These are phyloP conservation scores for Rhytidhysteron rufulum DNA, from an alignment of 2,329 filamentous ascomycete genomes.

Conservation along the genomic window DNA sequence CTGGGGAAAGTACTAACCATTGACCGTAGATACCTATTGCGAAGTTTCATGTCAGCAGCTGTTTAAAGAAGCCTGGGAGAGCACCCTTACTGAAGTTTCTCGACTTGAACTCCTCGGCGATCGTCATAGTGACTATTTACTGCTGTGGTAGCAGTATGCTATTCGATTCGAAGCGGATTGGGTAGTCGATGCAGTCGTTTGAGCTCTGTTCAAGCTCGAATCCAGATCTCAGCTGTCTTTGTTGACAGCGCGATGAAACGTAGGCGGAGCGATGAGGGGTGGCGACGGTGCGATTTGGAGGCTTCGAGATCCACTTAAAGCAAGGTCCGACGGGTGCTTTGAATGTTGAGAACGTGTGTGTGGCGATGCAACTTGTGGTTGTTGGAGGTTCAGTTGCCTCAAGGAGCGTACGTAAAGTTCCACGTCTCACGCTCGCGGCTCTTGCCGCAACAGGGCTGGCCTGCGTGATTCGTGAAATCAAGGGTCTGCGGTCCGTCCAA, in stretches of 20 bases:
- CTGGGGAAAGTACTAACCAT: slow-evolving; percentile 51
- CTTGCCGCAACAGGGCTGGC: slow-evolving; percentile 2
- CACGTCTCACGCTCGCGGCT: slow-evolving; percentile 4
- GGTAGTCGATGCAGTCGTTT: neutral
- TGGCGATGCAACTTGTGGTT: slow-evolving; percentile 1
- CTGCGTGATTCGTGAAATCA: slow-evolving; percentile 1
- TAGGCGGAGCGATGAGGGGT: neutral
- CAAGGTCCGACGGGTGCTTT: neutral
- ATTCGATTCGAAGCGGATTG: neutral
- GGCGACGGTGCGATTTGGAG: neutral
- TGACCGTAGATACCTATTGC: slow-evolving; percentile 62
- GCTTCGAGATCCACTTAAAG: neutral
- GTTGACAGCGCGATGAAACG: neutral
- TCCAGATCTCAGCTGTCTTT: slow-evolving; percentile 2
- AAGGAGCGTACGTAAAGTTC: neutral
- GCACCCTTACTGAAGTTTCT: slow-evolving; percentile 60
- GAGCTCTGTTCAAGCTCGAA: slow-evolving; percentile 1
- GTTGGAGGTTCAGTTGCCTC: neutral
- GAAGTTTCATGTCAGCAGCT: slow-evolving; percentile 29
- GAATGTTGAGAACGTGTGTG: slow-evolving; percentile 1
- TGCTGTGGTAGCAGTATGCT: too few relatives aligned
- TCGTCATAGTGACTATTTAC: slow-evolving; percentile 50
- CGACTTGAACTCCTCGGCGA: slow-evolving; percentile 60
- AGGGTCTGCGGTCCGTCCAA: too few relatives aligned
- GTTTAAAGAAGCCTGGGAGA: slow-evolving; percentile 7